phyloP scores from a whole-genome alignment of 116 monocot genomes.

The Posidonia oceanica region DNA sequence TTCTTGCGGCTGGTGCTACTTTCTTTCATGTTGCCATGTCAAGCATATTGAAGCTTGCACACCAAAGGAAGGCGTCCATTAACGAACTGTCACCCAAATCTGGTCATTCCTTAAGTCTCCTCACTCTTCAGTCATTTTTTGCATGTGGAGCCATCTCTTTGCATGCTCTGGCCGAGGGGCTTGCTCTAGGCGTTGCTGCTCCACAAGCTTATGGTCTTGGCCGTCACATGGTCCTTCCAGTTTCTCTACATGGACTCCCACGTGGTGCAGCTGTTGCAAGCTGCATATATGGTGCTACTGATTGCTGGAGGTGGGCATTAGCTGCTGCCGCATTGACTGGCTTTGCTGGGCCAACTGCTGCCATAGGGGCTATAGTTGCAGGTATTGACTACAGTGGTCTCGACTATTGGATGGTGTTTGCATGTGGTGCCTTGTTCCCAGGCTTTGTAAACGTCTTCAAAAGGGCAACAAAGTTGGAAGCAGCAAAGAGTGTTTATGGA shows the following conservation, averaged over 20 bases:
- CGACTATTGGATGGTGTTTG: conserved; percentile 85
- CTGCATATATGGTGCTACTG: conserved; percentile 79
- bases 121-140: conserved; percentile 76
- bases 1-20: conserved; percentile 40
- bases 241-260: conserved; percentile 88
- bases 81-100: conserved; percentile 35
- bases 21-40: conserved; percentile 38
- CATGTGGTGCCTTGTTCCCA: conserved; percentile 76
- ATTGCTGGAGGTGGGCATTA: conserved; percentile 78
- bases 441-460: conserved; percentile 51
- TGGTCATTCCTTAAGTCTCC: conserved; percentile 38
- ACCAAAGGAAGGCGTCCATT: conserved; percentile 44
- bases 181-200: conserved; percentile 86
- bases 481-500: conserved; percentile 50
- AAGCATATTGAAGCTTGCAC: conserved; percentile 31
- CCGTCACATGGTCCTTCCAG: conserved; percentile 84
- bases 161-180: conserved; percentile 87
- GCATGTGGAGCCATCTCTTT: conserved; percentile 70
- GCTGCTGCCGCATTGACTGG: conserved; percentile 72
- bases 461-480: conserved; percentile 44
- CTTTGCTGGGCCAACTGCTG: conserved; percentile 64
- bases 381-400: conserved; percentile 78
- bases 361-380: conserved; percentile 84
- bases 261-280: conserved; percentile 94
- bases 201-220: conserved; percentile 88